phyloP scores from a whole-genome alignment of 1,284 basidiomycete genomes.

The Puccinia brachypodii region DNA sequence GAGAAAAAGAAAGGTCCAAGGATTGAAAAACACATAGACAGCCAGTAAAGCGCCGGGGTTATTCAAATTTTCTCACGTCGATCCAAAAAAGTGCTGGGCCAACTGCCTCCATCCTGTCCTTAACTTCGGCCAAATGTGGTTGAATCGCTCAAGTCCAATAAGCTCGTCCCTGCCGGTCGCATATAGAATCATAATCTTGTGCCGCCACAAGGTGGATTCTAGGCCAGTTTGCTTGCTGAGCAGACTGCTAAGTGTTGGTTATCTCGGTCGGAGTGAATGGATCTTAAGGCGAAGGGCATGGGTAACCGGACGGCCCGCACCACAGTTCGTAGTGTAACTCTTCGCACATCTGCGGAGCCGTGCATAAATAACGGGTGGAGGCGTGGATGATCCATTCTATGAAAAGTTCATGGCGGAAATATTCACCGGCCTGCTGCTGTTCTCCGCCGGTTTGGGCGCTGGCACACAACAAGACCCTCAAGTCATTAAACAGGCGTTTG shows the following conservation, averaged over 20 bases:
- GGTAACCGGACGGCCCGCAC: background rate
- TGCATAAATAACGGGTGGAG: background rate
- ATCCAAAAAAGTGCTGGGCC: background rate
- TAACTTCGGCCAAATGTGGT: background rate
- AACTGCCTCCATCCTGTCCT: background rate
- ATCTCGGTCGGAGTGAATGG: background rate
- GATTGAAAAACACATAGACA: background rate
- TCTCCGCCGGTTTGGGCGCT: no score
- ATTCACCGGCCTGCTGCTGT: background rate
- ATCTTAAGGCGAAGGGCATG: background rate
- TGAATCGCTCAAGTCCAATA: background rate
- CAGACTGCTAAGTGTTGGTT: background rate
- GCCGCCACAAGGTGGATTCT: background rate
- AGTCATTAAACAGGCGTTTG: no score
- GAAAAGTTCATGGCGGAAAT: background rate
- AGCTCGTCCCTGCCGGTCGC: background rate
- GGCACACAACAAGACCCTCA: no score
- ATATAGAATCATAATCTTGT: no score
- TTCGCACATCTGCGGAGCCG: background rate
- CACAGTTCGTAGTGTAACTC: background rate
- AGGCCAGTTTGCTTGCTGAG: background rate
- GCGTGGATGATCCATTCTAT: background rate
- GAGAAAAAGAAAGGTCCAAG: slow-evolving; percentile 1
- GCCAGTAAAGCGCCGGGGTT: background rate
- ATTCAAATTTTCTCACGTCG: background rate